Percentiles rank a stretch among this genome's conserved stretches.
phyloP scores from a whole-genome alignment of 257 asterid species.

The Nicotiana attenuata region DNA sequence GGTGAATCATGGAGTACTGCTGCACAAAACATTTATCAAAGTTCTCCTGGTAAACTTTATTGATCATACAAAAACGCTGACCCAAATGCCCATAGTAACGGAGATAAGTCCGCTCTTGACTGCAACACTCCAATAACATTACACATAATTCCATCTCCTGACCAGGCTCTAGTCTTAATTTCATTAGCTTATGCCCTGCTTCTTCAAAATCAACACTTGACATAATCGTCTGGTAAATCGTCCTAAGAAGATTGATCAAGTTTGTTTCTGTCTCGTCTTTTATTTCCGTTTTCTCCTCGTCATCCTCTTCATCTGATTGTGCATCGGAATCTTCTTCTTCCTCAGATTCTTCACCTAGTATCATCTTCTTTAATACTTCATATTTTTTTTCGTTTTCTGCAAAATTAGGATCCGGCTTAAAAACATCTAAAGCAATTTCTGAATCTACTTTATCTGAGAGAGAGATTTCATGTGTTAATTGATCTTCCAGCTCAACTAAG shows the following conservation, averaged over 20 bases:
- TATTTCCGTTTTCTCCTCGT: background rate
- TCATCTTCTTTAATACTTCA: background rate
- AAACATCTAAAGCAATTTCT: slow-evolving; percentile 31
- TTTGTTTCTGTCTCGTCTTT: background rate
- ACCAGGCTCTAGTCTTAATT: background rate
- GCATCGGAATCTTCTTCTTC: background rate
- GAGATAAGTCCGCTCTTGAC: slow-evolving; percentile 11
- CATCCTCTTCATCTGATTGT: background rate
- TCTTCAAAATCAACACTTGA: slow-evolving; percentile 15
- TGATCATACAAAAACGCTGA: slow-evolving; percentile 8
- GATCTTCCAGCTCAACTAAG: slow-evolving; percentile 34
- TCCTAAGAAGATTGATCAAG: background rate
- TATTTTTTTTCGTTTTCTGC: background rate
- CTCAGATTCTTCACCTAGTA: background rate
- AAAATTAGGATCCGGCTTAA: slow-evolving; percentile 17
- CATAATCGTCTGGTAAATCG: slow-evolving; percentile 13
- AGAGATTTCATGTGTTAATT: slow-evolving; percentile 39
- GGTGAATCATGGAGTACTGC: slow-evolving; percentile 8
- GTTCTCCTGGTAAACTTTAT: background rate
- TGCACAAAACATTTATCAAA: slow-evolving; percentile 8
- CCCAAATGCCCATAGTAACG: slow-evolving; percentile 13
- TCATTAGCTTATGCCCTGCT: slow-evolving; percentile 5
- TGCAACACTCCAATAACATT: slow-evolving; percentile 14
- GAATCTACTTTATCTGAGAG: slow-evolving; percentile 30
- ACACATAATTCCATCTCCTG: slow-evolving; percentile 17